Percentiles rank a stretch among this genome's conserved stretches.
Conservation (phyloP, 371 early-diverging fungal species). For the Actinomortierella wolfii region DNA sequence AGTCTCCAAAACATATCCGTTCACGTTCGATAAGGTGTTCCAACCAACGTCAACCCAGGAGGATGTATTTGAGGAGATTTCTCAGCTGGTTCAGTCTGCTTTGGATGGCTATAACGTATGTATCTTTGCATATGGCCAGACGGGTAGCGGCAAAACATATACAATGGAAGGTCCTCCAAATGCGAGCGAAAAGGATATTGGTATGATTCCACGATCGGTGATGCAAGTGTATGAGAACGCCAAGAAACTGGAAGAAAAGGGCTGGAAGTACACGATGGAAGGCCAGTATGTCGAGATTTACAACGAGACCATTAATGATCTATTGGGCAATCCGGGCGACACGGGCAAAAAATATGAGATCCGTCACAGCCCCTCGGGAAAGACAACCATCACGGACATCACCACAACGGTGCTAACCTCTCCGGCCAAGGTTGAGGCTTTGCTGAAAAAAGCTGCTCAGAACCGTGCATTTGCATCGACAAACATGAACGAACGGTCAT, state of each 20-base stretch:
- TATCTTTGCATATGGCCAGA: constrained; percentile 99
- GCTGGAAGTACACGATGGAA: constrained; percentile 89
- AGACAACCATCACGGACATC: constrained; percentile 80
- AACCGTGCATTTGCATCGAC: constrained; percentile 93
- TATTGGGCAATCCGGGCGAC: constrained; percentile 63
- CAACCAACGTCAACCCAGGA: constrained; percentile 72
- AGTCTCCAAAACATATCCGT: constrained; percentile 64
- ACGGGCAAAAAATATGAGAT: constrained; percentile 79
- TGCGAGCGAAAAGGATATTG: constrained; percentile 53
- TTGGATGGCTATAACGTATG: constrained; percentile 98
- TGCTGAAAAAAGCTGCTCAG: constrained; percentile 76
- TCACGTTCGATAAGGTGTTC: constrained; percentile 85
- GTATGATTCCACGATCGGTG: constrained; percentile 93
- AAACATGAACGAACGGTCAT: constrained; percentile 93
- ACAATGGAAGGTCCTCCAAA: constrained; percentile 80
- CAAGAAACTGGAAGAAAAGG: constrained; percentile 72
- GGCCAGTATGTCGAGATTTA: constrained; percentile 95
- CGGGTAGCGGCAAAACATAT: constrained; percentile 97
- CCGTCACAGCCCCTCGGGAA: constrained; percentile 72
- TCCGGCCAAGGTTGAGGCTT: constrained; percentile 69
- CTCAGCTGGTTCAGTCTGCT: constrained; percentile 94
- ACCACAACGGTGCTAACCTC: constrained; percentile 68
- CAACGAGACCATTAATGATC: constrained; percentile 93
- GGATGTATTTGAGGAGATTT: constrained; percentile 93
- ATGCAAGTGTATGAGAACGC: constrained; percentile 84